These are phyloP conservation scores for peach (Prunus persica) DNA, from an alignment of 306 rosid genomes.

Conservation along the genomic window DNA sequence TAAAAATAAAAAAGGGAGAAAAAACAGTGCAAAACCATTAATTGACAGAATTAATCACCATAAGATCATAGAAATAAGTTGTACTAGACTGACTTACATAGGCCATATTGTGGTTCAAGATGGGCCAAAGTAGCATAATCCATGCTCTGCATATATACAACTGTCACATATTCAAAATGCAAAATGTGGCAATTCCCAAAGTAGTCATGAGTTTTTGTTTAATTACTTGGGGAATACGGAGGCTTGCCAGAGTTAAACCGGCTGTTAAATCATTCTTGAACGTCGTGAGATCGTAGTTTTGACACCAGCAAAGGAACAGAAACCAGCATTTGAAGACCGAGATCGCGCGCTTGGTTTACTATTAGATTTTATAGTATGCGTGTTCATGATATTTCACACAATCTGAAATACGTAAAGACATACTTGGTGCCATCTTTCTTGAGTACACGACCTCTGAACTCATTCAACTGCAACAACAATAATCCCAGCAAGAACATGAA, in stretches of 20 bases:
- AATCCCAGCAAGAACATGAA: too few species aligned
- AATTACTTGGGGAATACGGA: conserved; percentile 42
- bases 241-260: conserved; percentile 47
- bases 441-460: too few species aligned
- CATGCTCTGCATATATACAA: background rate
- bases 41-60: background rate
- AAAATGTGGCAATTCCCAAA: too few species aligned
- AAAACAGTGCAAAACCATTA: too few species aligned
- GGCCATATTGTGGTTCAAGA: background rate
- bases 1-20: too few species aligned
- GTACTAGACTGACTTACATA: background rate
- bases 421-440: too few species aligned
- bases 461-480: rapidly evolving
- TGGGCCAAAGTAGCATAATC: background rate
- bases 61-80: background rate
- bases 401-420: too few species aligned
- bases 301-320: conserved; percentile 44
- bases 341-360: conserved; percentile 1
- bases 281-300: conserved; percentile 28
- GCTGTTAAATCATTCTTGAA: conserved; percentile 46
- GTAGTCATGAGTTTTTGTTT: background rate
- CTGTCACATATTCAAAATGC: too few species aligned
- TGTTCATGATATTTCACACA: too few species aligned
- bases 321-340: conserved; percentile 27
- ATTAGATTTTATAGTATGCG: too few species aligned